Percentiles rank a stretch among this genome's conserved stretches.
Conservation (phyloP, 106 monocot species). For the Platanthera zijinensis region DNA sequence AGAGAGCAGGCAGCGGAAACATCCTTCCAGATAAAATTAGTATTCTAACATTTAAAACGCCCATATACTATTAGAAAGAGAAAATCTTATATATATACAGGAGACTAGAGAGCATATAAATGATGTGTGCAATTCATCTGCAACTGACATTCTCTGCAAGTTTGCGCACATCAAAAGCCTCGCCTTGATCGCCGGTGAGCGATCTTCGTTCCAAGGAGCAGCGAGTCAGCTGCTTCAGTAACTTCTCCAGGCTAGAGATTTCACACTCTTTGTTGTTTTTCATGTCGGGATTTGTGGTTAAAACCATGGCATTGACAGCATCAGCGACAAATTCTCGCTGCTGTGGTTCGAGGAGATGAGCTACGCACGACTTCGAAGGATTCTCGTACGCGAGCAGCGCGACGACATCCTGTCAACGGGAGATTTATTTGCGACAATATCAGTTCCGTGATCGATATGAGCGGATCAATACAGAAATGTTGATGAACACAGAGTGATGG, state of each 20-base stretch:
- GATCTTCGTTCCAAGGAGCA: slow-evolving; percentile 55
- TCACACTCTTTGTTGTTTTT: slow-evolving; percentile 25
- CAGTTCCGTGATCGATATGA: neutral
- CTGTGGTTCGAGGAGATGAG: slow-evolving; percentile 42
- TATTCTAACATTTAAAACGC: no score
- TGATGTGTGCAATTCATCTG: neutral
- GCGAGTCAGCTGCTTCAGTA: slow-evolving; percentile 73
- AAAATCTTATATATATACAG: no score
- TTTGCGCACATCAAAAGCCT: slow-evolving; percentile 74
- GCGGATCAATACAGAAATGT: no score
- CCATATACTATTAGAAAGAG: no score
- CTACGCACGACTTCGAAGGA: slow-evolving; percentile 53
- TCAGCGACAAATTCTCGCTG: slow-evolving; percentile 92
- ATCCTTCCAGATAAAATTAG: no score
- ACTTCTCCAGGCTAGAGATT: slow-evolving; percentile 57
- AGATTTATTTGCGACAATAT: neutral
- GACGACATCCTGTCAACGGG: slow-evolving; percentile 38
- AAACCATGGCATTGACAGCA: slow-evolving; percentile 66
- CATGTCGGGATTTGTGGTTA: slow-evolving; percentile 46
- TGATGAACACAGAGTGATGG: no score
- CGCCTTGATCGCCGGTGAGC: slow-evolving; percentile 50
- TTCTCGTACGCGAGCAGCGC: slow-evolving; percentile 75
- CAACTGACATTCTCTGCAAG: slow-evolving; percentile 13
- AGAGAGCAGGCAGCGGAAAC: no score
- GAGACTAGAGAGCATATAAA: no score